A percentile compares a stretch with the other conserved stretches of the same genome.
Evolutionary conservation across 1,139 yeast species (phyloP).

Genomic region (Casaregolazyma lundiana): DNA sequence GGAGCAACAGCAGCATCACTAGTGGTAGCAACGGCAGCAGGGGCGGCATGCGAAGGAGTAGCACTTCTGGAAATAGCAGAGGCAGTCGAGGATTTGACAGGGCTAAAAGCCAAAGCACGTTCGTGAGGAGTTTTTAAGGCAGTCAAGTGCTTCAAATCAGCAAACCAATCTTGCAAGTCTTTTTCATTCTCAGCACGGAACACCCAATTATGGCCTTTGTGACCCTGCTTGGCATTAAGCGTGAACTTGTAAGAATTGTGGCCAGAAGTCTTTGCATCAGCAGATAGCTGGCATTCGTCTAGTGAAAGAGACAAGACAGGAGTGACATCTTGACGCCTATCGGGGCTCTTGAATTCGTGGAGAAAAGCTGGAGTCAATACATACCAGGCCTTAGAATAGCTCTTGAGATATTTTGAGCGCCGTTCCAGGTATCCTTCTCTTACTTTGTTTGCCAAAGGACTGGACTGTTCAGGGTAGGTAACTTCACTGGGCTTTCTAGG

Average conservation of each 20-base stretch:
- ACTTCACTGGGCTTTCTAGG: slow-evolving; percentile 63
- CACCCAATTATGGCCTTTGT: slow-evolving; percentile 87
- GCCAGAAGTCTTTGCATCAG: slow-evolving; percentile 69
- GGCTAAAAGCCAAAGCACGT: slow-evolving; percentile 21
- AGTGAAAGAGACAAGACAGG: slow-evolving; percentile 86
- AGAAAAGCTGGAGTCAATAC: slow-evolving; percentile 83
- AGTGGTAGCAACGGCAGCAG: slow-evolving; percentile 22
- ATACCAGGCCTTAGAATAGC: slow-evolving; percentile 86
- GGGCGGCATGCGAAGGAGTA: slow-evolving; percentile 18
- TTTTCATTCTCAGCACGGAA: slow-evolving; percentile 80
- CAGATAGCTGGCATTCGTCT: slow-evolving; percentile 75
- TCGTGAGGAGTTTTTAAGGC: slow-evolving; percentile 29
- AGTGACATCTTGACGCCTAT: slow-evolving; percentile 74
- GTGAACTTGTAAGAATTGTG: slow-evolving; percentile 70
- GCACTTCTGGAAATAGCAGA: too few relatives aligned
- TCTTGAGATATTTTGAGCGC: slow-evolving; percentile 83
- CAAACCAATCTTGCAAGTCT: slow-evolving; percentile 79
- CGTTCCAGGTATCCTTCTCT: slow-evolving; percentile 82
- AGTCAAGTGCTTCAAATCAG: slow-evolving; percentile 65
- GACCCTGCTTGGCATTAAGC: slow-evolving; percentile 60
- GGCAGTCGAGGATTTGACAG: slow-evolving; percentile 16
- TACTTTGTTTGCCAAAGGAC: slow-evolving; percentile 66
- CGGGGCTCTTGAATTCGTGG: slow-evolving; percentile 85
- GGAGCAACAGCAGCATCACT: slow-evolving; percentile 23
- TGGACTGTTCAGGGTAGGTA: slow-evolving; percentile 60